phyloP scores from a whole-genome alignment of 2,329 filamentous ascomycete genomes.

The Colletotrichum godetiae region DNA sequence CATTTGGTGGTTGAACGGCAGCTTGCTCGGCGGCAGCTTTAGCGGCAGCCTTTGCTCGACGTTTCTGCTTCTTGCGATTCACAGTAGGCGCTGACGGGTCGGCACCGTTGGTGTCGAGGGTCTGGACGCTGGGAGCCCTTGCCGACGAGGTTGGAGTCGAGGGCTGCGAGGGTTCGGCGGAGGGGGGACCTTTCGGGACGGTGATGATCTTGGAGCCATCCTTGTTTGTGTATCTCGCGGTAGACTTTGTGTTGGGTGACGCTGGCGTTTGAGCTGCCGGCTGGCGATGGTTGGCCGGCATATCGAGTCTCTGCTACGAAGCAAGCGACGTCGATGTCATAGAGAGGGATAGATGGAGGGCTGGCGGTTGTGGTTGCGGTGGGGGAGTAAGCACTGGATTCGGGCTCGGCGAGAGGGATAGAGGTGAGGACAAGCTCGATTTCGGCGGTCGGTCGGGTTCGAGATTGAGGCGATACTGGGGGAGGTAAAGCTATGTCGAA shows the following conservation, averaged over 20 bases:
- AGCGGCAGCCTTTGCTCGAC: conserved; percentile 85
- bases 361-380: conserved; percentile 16
- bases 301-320: conserved; percentile 48
- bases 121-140: conserved; percentile 43
- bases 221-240: conserved; percentile 74
- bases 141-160: conserved; percentile 60
- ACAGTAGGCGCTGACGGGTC: conserved; percentile 62
- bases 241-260: conserved; percentile 63
- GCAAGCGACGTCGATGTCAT: conserved; percentile 51
- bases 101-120: conserved; percentile 38
- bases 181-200: conserved; percentile 66
- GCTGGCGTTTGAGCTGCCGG: conserved; percentile 60
- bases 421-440: conserved; percentile 5
- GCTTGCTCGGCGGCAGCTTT: conserved; percentile 62
- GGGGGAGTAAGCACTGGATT: conserved; percentile 29
- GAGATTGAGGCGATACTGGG: conserved; percentile 14
- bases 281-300: conserved; percentile 66
- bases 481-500: conserved; percentile 2
- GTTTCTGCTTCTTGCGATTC: conserved; percentile 96
- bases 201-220: conserved; percentile 78
- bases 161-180: conserved; percentile 64
- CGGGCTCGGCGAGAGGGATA: conserved; percentile 1
- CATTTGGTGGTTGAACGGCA: conserved; percentile 48
- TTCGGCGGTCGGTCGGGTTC: conserved; percentile 24
- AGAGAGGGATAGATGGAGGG: conserved; percentile 41